Evolutionary conservation across 2,329 filamentous ascomycete species (phyloP).

Genomic region (Exophiala bonariae): DNA sequence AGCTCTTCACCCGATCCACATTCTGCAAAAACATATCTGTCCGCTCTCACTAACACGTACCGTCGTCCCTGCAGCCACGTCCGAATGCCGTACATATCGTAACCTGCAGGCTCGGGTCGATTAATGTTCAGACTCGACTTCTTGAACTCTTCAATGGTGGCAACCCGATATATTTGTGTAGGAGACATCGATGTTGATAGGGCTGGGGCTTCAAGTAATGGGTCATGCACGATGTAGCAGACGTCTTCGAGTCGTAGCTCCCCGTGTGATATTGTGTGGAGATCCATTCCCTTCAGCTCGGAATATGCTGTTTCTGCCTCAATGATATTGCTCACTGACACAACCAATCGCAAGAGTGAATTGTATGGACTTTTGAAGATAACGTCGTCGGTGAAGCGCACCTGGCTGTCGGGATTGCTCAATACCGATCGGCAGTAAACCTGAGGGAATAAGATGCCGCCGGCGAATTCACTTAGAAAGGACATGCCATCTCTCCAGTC

Average conservation of each 20-base stretch:
- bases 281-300: slow-evolving; percentile 30
- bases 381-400: slow-evolving; percentile 35
- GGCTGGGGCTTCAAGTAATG: not conserved
- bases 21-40: slow-evolving; percentile 36
- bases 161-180: slow-evolving; percentile 24
- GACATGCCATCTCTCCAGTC: slow-evolving; percentile 31
- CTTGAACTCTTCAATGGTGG: slow-evolving; percentile 31
- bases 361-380: slow-evolving; percentile 26
- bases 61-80: slow-evolving; percentile 22
- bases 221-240: slow-evolving; percentile 10
- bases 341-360: slow-evolving; percentile 11
- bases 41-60: slow-evolving; percentile 34
- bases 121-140: slow-evolving; percentile 28
- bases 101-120: slow-evolving; percentile 31
- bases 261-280: slow-evolving; percentile 5
- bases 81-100: slow-evolving; percentile 30
- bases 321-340: slow-evolving; percentile 12
- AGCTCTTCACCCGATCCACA: slow-evolving; percentile 29
- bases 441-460: slow-evolving; percentile 35
- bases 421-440: slow-evolving; percentile 31
- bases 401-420: not conserved
- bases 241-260: slow-evolving; percentile 17
- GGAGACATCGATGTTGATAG: not conserved
- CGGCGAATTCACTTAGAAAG: slow-evolving; percentile 32
- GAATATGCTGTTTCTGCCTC: slow-evolving; percentile 28